Percentiles rank a stretch among this genome's conserved stretches.
Evolutionary conservation across 768 basidiomycete species (phyloP).

Genomic region (Lactifluus hygrophoroides): DNA sequence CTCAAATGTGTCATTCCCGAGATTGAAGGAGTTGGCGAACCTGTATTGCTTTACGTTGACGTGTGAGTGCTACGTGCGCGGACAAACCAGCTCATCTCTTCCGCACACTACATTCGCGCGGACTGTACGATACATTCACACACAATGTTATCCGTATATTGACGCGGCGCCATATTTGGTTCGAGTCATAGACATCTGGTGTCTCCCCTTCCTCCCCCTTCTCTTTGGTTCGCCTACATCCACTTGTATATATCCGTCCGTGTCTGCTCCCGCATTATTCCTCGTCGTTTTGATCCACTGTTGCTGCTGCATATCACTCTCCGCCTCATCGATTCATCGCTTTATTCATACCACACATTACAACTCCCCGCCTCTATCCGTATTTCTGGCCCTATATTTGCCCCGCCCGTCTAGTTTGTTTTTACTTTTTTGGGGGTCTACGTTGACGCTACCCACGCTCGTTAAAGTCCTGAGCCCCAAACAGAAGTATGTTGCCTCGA

Average conservation of each 20-base stretch:
- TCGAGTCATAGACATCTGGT: background rate
- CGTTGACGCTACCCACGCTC: constrained; percentile 10
- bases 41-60: constrained; percentile 89
- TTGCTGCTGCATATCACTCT: constrained; percentile 21
- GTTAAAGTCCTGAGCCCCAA: constrained; percentile 8
- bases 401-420: constrained; percentile 13
- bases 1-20: constrained; percentile 98
- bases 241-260: constrained; percentile 14
- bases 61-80: constrained; percentile 34
- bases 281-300: constrained; percentile 17
- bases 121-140: constrained; percentile 12
- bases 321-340: constrained; percentile 16
- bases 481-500: constrained; percentile 9
- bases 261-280: constrained; percentile 11
- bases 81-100: background rate
- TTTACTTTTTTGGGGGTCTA: constrained; percentile 6
- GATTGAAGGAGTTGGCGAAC: constrained; percentile 95
- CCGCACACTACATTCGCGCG: background rate
- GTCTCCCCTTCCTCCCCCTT: background rate
- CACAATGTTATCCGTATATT: constrained; percentile 3
- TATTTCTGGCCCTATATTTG: constrained; percentile 13
- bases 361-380: constrained; percentile 9
- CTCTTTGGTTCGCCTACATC: background rate
- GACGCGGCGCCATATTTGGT: constrained; percentile 1
- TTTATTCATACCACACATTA: constrained; percentile 15